Evolutionary conservation across 1,284 basidiomycete genomes (phyloP).

Genomic region (Inonotus hispidus): DNA sequence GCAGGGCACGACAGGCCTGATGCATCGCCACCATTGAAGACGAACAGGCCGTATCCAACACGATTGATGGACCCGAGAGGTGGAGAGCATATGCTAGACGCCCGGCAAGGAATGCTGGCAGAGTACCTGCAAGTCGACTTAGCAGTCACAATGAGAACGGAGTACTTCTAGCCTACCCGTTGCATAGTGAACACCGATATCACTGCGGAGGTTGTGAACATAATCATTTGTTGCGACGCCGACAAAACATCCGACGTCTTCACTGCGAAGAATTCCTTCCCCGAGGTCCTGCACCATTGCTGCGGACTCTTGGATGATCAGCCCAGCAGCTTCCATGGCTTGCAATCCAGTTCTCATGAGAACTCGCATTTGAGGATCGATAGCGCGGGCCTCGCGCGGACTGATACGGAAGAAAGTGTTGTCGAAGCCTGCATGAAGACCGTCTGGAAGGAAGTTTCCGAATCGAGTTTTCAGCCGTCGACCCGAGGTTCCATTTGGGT

Average conservation of each 20-base stretch:
- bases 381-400: constrained; percentile 63
- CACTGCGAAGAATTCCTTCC: constrained; percentile 8
- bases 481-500: constrained; percentile 22
- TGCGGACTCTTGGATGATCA: constrained; percentile 49
- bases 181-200: constrained; percentile 65
- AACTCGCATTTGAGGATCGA: constrained; percentile 72
- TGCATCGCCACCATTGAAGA: constrained; percentile 63
- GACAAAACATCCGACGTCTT: constrained; percentile 51
- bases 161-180: constrained; percentile 42
- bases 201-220: constrained; percentile 51
- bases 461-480: constrained; percentile 46
- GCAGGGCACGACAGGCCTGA: constrained; percentile 59
- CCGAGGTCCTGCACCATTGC: background rate
- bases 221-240: constrained; percentile 69
- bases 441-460: constrained; percentile 58
- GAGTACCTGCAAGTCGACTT: constrained; percentile 43
- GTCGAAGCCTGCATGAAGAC: constrained; percentile 51
- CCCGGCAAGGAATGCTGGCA: constrained; percentile 64
- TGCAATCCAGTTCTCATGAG: constrained; percentile 60
- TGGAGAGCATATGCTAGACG: constrained; percentile 64
- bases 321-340: constrained; percentile 65
- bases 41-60: constrained; percentile 69
- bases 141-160: background rate
- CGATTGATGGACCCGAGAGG: constrained; percentile 62
- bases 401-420: constrained; percentile 66